Conservation (phyloP, 2,329 filamentous ascomycete genomes). For the Fusarium verticillioides region DNA sequence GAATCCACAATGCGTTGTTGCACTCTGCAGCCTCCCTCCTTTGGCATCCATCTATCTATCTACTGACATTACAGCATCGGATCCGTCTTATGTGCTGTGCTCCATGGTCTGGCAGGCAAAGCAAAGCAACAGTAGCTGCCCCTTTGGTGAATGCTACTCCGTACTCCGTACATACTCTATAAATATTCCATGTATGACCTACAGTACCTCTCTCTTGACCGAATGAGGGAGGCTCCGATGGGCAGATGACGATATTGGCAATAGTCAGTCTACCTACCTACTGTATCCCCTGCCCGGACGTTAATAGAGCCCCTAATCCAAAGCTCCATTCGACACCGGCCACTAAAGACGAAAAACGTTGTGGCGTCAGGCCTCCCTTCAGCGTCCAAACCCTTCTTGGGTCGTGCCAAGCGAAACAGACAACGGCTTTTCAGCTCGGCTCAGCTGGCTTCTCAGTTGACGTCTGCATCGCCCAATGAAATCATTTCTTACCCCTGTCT, state of each 20-base stretch:
- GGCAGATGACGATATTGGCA: slow-evolving; percentile 40
- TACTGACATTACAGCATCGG: background rate
- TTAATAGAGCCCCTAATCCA: slow-evolving; percentile 38
- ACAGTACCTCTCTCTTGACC: background rate
- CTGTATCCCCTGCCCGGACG: slow-evolving; percentile 33
- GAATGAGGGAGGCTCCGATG: slow-evolving; percentile 22
- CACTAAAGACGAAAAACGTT: slow-evolving; percentile 46
- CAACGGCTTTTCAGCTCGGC: slow-evolving; percentile 47
- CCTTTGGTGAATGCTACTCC: background rate
- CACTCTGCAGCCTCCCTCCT: background rate
- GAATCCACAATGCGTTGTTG: background rate
- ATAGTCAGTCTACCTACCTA: slow-evolving; percentile 25
- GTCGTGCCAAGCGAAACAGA: slow-evolving; percentile 34
- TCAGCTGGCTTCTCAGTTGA: slow-evolving; percentile 38
- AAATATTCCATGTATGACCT: background rate
- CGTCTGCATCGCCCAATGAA: slow-evolving; percentile 29
- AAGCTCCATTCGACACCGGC: slow-evolving; percentile 26
- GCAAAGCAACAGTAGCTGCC: background rate
- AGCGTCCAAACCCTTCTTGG: slow-evolving; percentile 30
- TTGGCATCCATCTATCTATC: background rate
- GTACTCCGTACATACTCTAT: background rate
- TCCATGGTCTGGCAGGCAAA: background rate
- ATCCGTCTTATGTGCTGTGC: background rate
- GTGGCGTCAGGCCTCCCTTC: slow-evolving; percentile 40
- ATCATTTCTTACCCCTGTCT: slow-evolving; percentile 20